A percentile compares a stretch with the other conserved stretches of the same genome.
phyloP scores from a whole-genome alignment of 805 yeast species.

The Nakazawaea molendinolei region DNA sequence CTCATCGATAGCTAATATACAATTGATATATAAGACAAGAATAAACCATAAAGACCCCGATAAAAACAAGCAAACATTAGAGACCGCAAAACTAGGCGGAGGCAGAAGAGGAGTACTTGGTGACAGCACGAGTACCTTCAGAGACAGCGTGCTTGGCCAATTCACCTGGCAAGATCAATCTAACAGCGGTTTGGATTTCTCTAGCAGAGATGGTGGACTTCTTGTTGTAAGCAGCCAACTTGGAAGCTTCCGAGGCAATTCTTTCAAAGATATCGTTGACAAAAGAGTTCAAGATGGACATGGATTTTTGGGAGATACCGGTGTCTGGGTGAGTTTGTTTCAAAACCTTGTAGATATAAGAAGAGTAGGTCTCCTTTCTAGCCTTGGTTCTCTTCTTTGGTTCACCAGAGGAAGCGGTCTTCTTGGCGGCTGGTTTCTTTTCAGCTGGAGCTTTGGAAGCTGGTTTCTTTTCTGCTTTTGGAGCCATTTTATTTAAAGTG shows the following conservation, averaged over 20 bases:
- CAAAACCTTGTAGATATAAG: slow-evolving; percentile 96
- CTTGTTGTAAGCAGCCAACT: slow-evolving; percentile 98
- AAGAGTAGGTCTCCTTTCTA: slow-evolving; percentile 97
- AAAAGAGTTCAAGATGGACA: slow-evolving; percentile 98
- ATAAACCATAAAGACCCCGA: slow-evolving; percentile 1
- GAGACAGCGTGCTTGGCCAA: slow-evolving; percentile 97
- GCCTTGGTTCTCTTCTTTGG: slow-evolving; percentile 90
- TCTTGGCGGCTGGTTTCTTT: slow-evolving; percentile 91
- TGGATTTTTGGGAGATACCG: slow-evolving; percentile 97
- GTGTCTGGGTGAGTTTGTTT: slow-evolving; percentile 99
- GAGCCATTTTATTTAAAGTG: slow-evolving; percentile 41
- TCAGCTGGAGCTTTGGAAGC: slow-evolving; percentile 98
- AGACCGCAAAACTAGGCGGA: slow-evolving; percentile 28
- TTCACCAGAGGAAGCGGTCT: slow-evolving; percentile 76
- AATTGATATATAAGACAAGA: background rate
- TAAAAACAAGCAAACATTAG: background rate
- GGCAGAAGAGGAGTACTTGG: slow-evolving; percentile 79
- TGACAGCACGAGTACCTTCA: slow-evolving; percentile 98
- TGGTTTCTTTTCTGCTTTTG: slow-evolving; percentile 54
- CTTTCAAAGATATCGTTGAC: slow-evolving; percentile 98
- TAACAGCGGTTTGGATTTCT: slow-evolving; percentile 98
- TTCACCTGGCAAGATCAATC: slow-evolving; percentile 98
- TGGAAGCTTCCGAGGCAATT: slow-evolving; percentile 96
- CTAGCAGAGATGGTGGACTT: slow-evolving; percentile 96
- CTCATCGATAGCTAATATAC: slow-evolving; percentile 4